Percentiles rank a stretch among this genome's conserved stretches.
Conservation (phyloP, 83 land plant species). For the Diphasiastrum complanatum region DNA sequence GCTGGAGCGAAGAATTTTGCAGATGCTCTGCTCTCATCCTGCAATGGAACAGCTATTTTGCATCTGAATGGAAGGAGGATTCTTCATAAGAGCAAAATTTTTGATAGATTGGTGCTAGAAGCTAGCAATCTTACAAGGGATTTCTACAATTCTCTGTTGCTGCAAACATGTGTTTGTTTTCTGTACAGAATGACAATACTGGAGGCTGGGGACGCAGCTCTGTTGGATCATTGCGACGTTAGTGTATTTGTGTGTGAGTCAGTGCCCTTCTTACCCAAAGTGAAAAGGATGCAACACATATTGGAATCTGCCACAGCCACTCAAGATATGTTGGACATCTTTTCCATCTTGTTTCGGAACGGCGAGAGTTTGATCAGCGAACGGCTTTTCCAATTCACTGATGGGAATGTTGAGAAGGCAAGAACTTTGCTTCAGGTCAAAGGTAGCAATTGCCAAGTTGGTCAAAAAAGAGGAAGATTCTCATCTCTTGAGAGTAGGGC, state of each 20-base stretch:
- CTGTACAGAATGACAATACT: slow-evolving; percentile 7
- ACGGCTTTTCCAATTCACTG: not conserved
- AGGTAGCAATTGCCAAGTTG: not conserved
- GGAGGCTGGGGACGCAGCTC: slow-evolving; percentile 9
- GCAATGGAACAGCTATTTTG: slow-evolving; percentile 1
- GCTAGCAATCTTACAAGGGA: slow-evolving; percentile 1
- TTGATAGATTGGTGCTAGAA: not conserved
- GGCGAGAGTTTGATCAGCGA: not conserved
- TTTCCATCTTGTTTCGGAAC: not conserved
- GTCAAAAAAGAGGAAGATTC: not conserved
- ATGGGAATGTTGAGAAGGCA: not conserved
- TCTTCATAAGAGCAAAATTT: slow-evolving; percentile 4
- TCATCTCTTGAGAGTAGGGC: slow-evolving; percentile 5
- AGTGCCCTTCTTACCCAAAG: slow-evolving; percentile 3
- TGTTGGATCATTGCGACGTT: slow-evolving; percentile 2
- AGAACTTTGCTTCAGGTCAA: not conserved
- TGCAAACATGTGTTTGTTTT: slow-evolving; percentile 7
- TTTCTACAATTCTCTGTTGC: slow-evolving; percentile 3
- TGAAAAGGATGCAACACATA: slow-evolving; percentile 6
- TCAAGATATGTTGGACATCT: slow-evolving; percentile 1
- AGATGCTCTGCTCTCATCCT: slow-evolving; percentile 3
- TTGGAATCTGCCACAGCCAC: slow-evolving; percentile 5
- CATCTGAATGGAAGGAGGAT: slow-evolving; percentile 5
- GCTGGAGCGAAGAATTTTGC: slow-evolving; percentile 3
- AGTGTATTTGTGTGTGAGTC: slow-evolving; percentile 7